Conservation (phyloP, 2,329 filamentous ascomycete genomes). For the Lomentospora prolificans region DNA sequence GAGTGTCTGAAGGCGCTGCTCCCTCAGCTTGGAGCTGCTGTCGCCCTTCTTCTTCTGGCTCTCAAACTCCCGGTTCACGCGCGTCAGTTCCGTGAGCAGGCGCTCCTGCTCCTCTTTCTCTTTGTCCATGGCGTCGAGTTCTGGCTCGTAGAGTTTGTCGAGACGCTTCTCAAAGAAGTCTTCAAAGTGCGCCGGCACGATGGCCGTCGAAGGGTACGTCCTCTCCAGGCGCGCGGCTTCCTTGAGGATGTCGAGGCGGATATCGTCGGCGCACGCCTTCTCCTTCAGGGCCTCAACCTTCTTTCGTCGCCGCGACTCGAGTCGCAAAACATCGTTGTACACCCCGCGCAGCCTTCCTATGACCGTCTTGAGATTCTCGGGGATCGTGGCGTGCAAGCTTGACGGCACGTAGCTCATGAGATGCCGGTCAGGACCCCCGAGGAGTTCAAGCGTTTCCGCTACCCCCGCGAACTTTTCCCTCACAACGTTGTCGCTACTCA, state of each 20-base stretch:
- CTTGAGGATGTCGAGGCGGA: conserved; percentile 70
- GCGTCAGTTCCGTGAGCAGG: conserved; percentile 57
- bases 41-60: conserved; percentile 57
- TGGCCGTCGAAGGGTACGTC: conserved; percentile 71
- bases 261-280: conserved; percentile 78
- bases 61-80: conserved; percentile 71
- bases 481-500: conserved; percentile 50
- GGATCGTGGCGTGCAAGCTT: conserved; percentile 68
- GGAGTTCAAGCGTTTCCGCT: conserved; percentile 62
- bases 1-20: conserved; percentile 75
- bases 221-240: conserved; percentile 81
- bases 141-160: conserved; percentile 64
- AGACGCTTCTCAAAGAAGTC: conserved; percentile 78
- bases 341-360: conserved; percentile 66
- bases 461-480: conserved; percentile 69
- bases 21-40: conserved; percentile 61
- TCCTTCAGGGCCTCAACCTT: conserved; percentile 71
- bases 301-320: conserved; percentile 71
- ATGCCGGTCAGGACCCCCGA: conserved; percentile 70
- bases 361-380: conserved; percentile 69
- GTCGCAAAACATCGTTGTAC: conserved; percentile 73
- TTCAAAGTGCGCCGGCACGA: conserved; percentile 87
- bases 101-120: conserved; percentile 71
- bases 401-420: conserved; percentile 86
- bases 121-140: conserved; percentile 59